Base-by-base conservation (phyloP, 805 yeast species). In the Saturnispora serradocipensis region DNA sequence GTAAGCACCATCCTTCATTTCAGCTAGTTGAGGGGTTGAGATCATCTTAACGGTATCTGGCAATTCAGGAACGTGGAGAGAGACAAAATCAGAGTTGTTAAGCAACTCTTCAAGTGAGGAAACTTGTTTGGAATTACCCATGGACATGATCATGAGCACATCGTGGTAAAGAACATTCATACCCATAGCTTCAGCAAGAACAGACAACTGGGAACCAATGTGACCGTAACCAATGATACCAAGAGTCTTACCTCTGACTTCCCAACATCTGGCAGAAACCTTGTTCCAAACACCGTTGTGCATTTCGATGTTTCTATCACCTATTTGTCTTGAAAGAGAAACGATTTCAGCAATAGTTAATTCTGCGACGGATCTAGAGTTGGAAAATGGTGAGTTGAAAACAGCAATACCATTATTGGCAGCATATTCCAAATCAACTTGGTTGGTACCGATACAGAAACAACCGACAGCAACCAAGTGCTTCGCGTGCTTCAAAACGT, bases 401-500 rank as follows among this genome's bases (percentile, higher is more conserved):
- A 93, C 99, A 45, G 97, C 90, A 68, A 91, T 80, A 73, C 99
- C 99, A 47, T 80, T 78, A 63, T 84, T 80, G 57, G 98, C 97
- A 52, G 99, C 99, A 62, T 67, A 86, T 60, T 86, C 87, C 57
- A 90, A 77, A 68, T 93, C 95, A 51, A 93, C 99, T 74, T 93
- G 99, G 74, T 93, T 93, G 55, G 98, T 93, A 64, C 99, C 99
- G 61, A 93, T 93, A 78, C 99, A 93, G 86, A 93, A 93, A 75
- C 99, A 93, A 53, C 99, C 99, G 70, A 93, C 75, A 32, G 81
- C 90, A 27, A 86, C 86, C 70, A 93, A 77, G 74, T 91, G 88
- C 68, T 83, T 85, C 53, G 99, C 99, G 61, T 86, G 87, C 57
- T 80, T 75, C 61, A 93, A 75, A 28, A 93, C 82, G 49, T 81